phyloP scores from a whole-genome alignment of 148 eudicot genomes.

The Fallopia convolvulus region DNA sequence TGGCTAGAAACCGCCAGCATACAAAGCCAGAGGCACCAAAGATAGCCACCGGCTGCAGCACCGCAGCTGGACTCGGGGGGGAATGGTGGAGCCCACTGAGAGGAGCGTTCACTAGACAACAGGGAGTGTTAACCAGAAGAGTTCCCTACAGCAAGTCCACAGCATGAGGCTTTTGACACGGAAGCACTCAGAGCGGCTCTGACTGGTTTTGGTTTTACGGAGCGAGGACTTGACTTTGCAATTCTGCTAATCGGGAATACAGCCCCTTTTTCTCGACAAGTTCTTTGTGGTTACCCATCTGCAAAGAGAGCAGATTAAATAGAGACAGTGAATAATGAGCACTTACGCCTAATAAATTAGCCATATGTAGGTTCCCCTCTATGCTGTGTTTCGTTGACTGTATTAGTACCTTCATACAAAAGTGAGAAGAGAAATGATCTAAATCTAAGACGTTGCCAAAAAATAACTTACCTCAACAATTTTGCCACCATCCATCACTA shows the following conservation, averaged over 20 bases:
- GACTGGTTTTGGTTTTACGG: background rate
- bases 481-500: conserved; percentile 12
- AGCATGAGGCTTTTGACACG: conserved; percentile 21
- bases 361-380: no score
- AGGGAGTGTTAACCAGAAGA: background rate
- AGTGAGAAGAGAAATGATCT: background rate
- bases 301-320: background rate
- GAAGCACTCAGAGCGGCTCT: conserved; percentile 20
- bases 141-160: conserved; percentile 25
- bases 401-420: background rate
- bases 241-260: background rate
- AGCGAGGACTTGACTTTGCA: background rate
- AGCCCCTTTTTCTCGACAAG: conserved; percentile 1
- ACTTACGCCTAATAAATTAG: background rate
- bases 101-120: background rate
- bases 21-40: background rate
- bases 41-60: background rate
- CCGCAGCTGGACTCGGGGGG: background rate
- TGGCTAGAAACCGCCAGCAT: background rate
- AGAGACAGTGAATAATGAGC: background rate
- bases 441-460: background rate
- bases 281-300: conserved; percentile 9
- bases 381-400: background rate
- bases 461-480: conserved; percentile 8
- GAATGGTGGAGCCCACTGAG: background rate